Base-by-base conservation (phyloP, 768 basidiomycete genomes). In the Collybia nuda region DNA sequence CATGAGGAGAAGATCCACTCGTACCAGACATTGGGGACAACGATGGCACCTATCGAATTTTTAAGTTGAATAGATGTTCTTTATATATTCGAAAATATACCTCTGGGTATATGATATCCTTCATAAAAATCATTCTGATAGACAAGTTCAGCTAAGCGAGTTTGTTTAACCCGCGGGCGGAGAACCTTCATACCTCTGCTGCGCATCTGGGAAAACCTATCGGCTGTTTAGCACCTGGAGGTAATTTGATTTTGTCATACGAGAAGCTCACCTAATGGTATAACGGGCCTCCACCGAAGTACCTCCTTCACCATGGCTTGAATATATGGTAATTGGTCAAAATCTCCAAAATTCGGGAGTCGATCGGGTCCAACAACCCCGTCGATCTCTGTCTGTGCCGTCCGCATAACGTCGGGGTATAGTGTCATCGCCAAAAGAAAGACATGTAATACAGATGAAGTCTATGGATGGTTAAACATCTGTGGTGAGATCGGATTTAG, bases 271-370 rank as follows among this genome's bases (percentile, higher is more conserved):
- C 46, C 46, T 21, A 48, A 23, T 2, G 47, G 47, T 12, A 7
- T 29, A 48, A 23, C 47, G 1, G 47, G 47, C 36, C 47, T 39
- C 47, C 47, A 48, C 19, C 47, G 35, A 22, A 48, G 47, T 24
- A 48, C 19, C n/a, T 48, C 47, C 17, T 48, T 48, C 6, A 48
- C 47, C 11, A 48, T 15, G 5, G 47, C 47, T 12, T 17, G 47
- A 37, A 48, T 12, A 39, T 48, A 48, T n/a, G 47, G 47, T 26
- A 48, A 39, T 17, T 39, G 2, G 19, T 35, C 35, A 12, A 24
- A n/a, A n/a, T 48, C 47, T 35, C 28, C 47, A 23, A 48, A 48
- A 12, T 26, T 48, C 2, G 47, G 47, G 19, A 48, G 19, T 5
- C 47, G 47, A 14, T 48, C 47, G 15, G 37, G 47, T 6, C 47